Evolutionary conservation across 257 asterid species (phyloP).

Genomic region (Phtheirospermum japonicum): DNA sequence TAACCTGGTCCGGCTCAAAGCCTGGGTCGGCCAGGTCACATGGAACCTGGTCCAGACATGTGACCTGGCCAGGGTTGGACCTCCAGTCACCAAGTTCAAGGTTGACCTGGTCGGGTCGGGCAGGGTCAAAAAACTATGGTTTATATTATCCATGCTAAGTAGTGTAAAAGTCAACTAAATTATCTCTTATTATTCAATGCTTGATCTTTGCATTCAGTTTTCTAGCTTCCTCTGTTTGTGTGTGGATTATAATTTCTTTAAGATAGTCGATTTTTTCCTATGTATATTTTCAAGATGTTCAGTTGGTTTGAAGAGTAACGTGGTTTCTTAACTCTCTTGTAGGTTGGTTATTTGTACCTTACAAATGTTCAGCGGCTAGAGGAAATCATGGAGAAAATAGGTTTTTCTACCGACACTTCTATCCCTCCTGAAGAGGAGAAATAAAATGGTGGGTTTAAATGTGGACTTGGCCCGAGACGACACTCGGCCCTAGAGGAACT

Average conservation of each 20-base stretch:
- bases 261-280: not conserved
- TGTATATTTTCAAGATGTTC: not conserved
- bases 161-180: no score
- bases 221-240: not conserved
- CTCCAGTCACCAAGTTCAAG: no score
- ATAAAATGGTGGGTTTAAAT: conserved; percentile 24
- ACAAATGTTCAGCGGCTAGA: conserved; percentile 74
- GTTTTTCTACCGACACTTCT: conserved; percentile 61
- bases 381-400: conserved; percentile 77
- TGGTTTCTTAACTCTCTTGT: conserved; percentile 22
- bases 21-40: no score
- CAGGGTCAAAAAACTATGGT: no score
- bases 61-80: no score
- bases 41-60: no score
- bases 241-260: not conserved
- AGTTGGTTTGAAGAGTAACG: not conserved
- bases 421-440: conserved; percentile 37
- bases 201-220: conserved; percentile 6
- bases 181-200: conserved; percentile 5
- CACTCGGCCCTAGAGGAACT: conserved; percentile 19
- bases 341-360: conserved; percentile 90
- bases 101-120: no score
- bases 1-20: no score
- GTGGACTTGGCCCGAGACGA: conserved; percentile 12
- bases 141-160: conserved; percentile 16